Conservation (phyloP, 768 basidiomycete genomes). For the Chiua virens region DNA sequence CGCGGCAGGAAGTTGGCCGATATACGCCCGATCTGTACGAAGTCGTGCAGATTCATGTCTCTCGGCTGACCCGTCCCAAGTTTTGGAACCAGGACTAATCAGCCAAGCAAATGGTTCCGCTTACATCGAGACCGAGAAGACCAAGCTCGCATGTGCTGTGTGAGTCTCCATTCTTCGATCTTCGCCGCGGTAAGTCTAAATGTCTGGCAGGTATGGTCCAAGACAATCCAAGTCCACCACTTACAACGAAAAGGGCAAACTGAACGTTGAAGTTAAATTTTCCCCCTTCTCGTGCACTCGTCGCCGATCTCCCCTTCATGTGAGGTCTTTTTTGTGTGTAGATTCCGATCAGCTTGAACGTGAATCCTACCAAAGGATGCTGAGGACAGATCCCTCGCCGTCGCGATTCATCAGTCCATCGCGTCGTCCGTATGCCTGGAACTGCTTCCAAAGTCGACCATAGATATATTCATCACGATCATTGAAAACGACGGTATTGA, state of each 20-base stretch:
- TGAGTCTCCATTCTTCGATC: constrained; percentile 40
- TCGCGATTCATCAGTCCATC: constrained; percentile 84
- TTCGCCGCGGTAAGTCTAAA: neutral
- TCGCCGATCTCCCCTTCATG: constrained; percentile 82
- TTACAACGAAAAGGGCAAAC: constrained; percentile 83
- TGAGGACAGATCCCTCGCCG: constrained; percentile 84
- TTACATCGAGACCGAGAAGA: constrained; percentile 89
- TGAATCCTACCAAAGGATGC: constrained; percentile 66
- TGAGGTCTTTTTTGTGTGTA: constrained; percentile 39
- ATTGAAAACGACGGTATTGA: constrained; percentile 94
- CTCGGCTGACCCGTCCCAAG: constrained; percentile 40
- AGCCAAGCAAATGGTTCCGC: constrained; percentile 95
- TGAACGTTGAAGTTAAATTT: constrained; percentile 97
- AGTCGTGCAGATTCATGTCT: neutral
- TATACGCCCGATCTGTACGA: constrained; percentile 85
- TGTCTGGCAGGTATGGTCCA: constrained; percentile 66
- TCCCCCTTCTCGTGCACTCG: constrained; percentile 85
- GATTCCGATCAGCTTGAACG: constrained; percentile 1
- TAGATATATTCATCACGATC: constrained; percentile 88
- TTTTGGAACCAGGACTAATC: constrained; percentile 86
- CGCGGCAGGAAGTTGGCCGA: constrained; percentile 56
- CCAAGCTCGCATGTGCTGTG: constrained; percentile 97
- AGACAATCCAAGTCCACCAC: constrained; percentile 76
- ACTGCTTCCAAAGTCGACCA: constrained; percentile 88
- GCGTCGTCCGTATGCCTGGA: constrained; percentile 83